These are phyloP conservation scores for Mycena latifolia DNA, from an alignment of 768 basidiomycete species.

Conservation along the genomic window DNA sequence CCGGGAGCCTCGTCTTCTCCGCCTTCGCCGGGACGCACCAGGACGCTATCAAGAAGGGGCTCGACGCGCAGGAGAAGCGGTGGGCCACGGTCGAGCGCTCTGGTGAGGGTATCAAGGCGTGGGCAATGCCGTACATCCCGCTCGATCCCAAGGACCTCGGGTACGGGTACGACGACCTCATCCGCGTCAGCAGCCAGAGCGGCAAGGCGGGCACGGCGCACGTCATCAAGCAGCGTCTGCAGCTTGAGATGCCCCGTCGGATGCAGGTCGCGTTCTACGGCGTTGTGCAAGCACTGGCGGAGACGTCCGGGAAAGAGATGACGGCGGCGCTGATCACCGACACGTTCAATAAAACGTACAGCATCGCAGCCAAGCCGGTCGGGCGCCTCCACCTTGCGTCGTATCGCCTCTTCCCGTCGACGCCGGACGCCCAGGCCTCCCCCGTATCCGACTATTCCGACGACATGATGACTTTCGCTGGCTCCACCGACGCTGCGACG, in stretches of 20 bases:
- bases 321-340: conserved; percentile 80
- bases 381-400: conserved; percentile 76
- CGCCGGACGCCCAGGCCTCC: conserved; percentile 52
- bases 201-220: conserved; percentile 90
- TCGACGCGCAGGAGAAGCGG: conserved; percentile 80
- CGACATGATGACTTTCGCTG: conserved; percentile 53
- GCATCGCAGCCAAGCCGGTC: conserved; percentile 70
- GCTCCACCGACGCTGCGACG: conserved; percentile 22
- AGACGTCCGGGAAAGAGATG: conserved; percentile 85
- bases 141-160: conserved; percentile 89
- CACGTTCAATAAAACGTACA: conserved; percentile 76
- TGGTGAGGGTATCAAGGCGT: conserved; percentile 60
- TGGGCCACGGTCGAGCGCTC: conserved; percentile 52
- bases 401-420: conserved; percentile 65
- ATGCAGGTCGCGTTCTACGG: conserved; percentile 89
- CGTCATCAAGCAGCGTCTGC: conserved; percentile 81
- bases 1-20: conserved; percentile 97
- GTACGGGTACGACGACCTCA: conserved; percentile 88
- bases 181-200: conserved; percentile 89
- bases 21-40: conserved; percentile 99
- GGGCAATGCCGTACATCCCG: conserved; percentile 88
- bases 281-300: conserved; percentile 79
- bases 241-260: conserved; percentile 82
- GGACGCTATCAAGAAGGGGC: conserved; percentile 99
- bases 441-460: conserved; percentile 55